A percentile compares a stretch with the other conserved stretches of the same genome.
Conservation (phyloP, 2,329 filamentous ascomycete species). For the Daldinia sp. region DNA sequence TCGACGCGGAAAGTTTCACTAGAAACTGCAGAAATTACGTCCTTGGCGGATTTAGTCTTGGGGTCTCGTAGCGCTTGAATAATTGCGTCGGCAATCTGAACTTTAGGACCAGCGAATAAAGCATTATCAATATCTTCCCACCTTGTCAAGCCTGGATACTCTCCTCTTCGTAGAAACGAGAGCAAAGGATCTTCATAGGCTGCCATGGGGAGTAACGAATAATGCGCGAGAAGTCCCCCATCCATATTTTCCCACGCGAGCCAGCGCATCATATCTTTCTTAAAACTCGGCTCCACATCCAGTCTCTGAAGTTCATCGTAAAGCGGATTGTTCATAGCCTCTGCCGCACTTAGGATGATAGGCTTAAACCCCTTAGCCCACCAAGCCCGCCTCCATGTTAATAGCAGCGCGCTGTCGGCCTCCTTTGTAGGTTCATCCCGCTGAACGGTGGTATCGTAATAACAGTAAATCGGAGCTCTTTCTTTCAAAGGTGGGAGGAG, state of each 20-base stretch:
- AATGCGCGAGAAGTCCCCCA: slow-evolving; percentile 82
- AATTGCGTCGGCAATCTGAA: slow-evolving; percentile 72
- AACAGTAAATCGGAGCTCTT: slow-evolving; percentile 87
- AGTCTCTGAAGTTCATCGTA: slow-evolving; percentile 77
- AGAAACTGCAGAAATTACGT: slow-evolving; percentile 72
- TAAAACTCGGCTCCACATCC: slow-evolving; percentile 71
- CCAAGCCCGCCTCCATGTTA: slow-evolving; percentile 93
- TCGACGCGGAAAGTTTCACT: slow-evolving; percentile 74
- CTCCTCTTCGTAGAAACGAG: slow-evolving; percentile 77
- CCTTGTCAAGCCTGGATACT: slow-evolving; percentile 78
- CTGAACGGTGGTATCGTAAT: slow-evolving; percentile 78
- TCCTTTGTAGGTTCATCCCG: slow-evolving; percentile 74
- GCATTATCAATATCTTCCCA: slow-evolving; percentile 79
- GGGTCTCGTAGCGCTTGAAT: slow-evolving; percentile 69
- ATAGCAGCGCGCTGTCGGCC: slow-evolving; percentile 81
- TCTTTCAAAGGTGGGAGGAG: slow-evolving; percentile 81
- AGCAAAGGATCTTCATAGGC: slow-evolving; percentile 78
- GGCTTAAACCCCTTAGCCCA: slow-evolving; percentile 94
- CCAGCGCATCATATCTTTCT: slow-evolving; percentile 83
- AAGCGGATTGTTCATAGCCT: slow-evolving; percentile 85
- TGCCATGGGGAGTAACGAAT: slow-evolving; percentile 87
- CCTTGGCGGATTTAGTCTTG: slow-evolving; percentile 67
- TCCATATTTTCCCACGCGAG: slow-evolving; percentile 94
- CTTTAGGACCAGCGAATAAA: slow-evolving; percentile 78
- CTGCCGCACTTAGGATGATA: slow-evolving; percentile 80